Conservation (phyloP, 768 basidiomycete species). For the Pholiota conissans region DNA sequence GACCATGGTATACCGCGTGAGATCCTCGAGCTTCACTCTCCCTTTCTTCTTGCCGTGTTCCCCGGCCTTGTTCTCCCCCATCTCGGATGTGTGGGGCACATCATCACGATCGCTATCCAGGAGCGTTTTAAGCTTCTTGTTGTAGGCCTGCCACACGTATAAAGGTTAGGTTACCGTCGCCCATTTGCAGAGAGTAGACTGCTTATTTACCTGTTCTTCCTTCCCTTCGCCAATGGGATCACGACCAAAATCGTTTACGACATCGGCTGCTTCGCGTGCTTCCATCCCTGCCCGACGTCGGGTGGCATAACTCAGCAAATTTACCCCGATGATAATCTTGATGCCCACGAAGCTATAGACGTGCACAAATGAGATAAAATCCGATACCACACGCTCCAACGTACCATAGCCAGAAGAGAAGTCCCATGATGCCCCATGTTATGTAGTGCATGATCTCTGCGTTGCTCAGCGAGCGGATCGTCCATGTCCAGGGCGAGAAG, state of each 20-base stretch:
- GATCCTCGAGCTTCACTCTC: constrained; percentile 77
- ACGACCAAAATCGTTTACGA: constrained; percentile 85
- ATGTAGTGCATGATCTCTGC: constrained; percentile 51
- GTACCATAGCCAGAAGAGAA: constrained; percentile 85
- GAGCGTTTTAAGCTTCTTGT: constrained; percentile 73
- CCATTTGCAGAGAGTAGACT: neutral
- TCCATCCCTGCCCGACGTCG: constrained; percentile 77
- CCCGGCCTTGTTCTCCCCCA: constrained; percentile 60
- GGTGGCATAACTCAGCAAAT: constrained; percentile 82
- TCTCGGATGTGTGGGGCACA: constrained; percentile 63
- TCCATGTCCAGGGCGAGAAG: constrained; percentile 43
- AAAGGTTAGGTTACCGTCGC: constrained; percentile 3
- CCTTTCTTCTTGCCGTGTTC: constrained; percentile 48
- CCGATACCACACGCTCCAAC: neutral
- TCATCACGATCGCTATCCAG: constrained; percentile 73
- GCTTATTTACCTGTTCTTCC: constrained; percentile 69
- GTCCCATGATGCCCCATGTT: constrained; percentile 66
- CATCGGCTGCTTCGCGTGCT: constrained; percentile 69
- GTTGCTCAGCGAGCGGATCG: constrained; percentile 41
- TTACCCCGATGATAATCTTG: constrained; percentile 91
- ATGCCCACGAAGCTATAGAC: constrained; percentile 73
- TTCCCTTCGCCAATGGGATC: constrained; percentile 88
- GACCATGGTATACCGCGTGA: constrained; percentile 95
- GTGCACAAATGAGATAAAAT: neutral
- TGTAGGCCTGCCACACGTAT: constrained; percentile 59